A percentile compares a stretch with the other conserved stretches of the same genome.
Conservation (phyloP, 1,284 basidiomycete species). For the Marasmius fiardii region DNA sequence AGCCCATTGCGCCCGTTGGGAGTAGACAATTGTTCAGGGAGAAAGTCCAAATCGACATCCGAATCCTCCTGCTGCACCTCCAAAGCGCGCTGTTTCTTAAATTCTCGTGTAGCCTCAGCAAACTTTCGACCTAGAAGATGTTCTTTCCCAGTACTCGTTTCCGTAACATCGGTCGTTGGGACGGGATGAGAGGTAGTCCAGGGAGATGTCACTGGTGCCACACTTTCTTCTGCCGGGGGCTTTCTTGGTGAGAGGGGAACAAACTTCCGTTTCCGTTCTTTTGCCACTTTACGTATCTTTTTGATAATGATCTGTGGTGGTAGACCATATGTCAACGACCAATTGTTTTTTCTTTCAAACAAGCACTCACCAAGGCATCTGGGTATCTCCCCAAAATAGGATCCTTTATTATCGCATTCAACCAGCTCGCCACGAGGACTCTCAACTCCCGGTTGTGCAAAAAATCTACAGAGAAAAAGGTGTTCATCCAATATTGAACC, state of each 20-base stretch:
- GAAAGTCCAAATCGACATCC: constrained; percentile 74
- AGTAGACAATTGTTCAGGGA: constrained; percentile 36
- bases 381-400: constrained; percentile 59
- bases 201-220: not conserved
- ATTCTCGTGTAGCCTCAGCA: constrained; percentile 52
- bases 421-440: constrained; percentile 67
- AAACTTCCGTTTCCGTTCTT: constrained; percentile 72
- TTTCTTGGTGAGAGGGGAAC: constrained; percentile 34
- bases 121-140: constrained; percentile 59
- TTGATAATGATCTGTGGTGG: constrained; percentile 64
- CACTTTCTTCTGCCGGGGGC: not conserved
- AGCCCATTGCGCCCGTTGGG: constrained; percentile 32
- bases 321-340: not conserved
- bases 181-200: not conserved
- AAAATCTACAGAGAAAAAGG: constrained; percentile 86
- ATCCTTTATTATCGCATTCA: constrained; percentile 73
- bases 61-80: constrained; percentile 51
- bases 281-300: constrained; percentile 76
- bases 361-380: constrained; percentile 63
- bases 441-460: constrained; percentile 76
- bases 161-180: not conserved
- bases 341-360: not conserved
- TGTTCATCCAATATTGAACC: constrained; percentile 82
- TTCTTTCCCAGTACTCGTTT: constrained; percentile 17
- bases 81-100: constrained; percentile 10